Percentiles rank a stretch among this genome's conserved stretches.
Conservation (phyloP, 345 rosid species). For the Cochlearia excelsa region DNA sequence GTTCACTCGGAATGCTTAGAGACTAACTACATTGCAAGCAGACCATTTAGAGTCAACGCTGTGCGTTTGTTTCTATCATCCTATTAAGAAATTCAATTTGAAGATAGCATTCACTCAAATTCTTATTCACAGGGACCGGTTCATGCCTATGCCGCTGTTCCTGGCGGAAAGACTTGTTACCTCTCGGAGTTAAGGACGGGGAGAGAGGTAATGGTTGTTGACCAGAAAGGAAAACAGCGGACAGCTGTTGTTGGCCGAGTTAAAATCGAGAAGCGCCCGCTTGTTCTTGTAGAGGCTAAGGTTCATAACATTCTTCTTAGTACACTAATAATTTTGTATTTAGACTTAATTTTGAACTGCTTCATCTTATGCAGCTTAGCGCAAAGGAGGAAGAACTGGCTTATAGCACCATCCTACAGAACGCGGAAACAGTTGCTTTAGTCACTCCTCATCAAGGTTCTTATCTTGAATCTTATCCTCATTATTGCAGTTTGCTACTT, state of each 20-base stretch:
- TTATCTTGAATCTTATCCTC: slow-evolving; percentile 1
- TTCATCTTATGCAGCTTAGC: slow-evolving; percentile 42
- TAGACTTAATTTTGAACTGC: not conserved
- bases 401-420: slow-evolving; percentile 69
- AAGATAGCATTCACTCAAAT: slow-evolving; percentile 3
- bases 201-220: slow-evolving; percentile 61
- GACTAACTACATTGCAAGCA: slow-evolving; percentile 78
- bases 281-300: slow-evolving; percentile 74
- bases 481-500: slow-evolving; percentile 8
- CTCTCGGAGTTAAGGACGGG: slow-evolving; percentile 84
- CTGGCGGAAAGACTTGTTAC: slow-evolving; percentile 83
- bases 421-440: slow-evolving; percentile 80
- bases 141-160: slow-evolving; percentile 73
- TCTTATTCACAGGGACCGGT: slow-evolving; percentile 64
- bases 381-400: slow-evolving; percentile 37
- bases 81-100: not conserved
- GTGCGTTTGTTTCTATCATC: slow-evolving; percentile 42
- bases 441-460: slow-evolving; percentile 49
- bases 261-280: slow-evolving; percentile 79
- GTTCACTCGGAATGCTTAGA: slow-evolving; percentile 91
- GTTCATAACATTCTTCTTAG: slow-evolving; percentile 33
- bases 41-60: slow-evolving; percentile 91
- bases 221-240: slow-evolving; percentile 56
- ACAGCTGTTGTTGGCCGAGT: slow-evolving; percentile 77
- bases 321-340: too few relatives aligned